These are phyloP conservation scores for Daldinia vernicosa DNA, from an alignment of 495 filamentous ascomycete species.

Conservation along the genomic window DNA sequence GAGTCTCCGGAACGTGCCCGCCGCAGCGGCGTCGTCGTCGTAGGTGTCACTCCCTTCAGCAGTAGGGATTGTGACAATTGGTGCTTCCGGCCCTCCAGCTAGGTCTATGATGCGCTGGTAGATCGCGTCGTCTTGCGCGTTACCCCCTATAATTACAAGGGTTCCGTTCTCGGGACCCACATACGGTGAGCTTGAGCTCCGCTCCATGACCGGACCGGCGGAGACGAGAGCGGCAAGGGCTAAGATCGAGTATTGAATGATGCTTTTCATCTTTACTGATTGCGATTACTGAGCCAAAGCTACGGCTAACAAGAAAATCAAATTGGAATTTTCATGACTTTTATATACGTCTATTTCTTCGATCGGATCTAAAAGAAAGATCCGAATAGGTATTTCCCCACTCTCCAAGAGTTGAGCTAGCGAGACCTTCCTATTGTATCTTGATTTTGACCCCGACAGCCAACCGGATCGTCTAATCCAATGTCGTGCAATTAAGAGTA, in stretches of 20 bases:
- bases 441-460: conserved; percentile 20
- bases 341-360: conserved; percentile 28
- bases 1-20: conserved; percentile 45
- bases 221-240: conserved; percentile 28
- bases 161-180: conserved; percentile 47
- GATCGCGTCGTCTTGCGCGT: conserved; percentile 54
- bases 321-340: not conserved
- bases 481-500: conserved; percentile 38
- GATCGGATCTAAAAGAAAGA: conserved; percentile 43
- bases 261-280: conserved; percentile 21
- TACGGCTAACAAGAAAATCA: not conserved
- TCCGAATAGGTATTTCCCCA: conserved; percentile 35
- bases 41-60: conserved; percentile 43
- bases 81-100: conserved; percentile 53
- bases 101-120: conserved; percentile 55
- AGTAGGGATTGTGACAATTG: conserved; percentile 60
- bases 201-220: conserved; percentile 13
- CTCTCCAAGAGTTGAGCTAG: conserved; percentile 21
- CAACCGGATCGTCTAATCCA: conserved; percentile 30
- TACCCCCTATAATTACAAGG: conserved; percentile 48
- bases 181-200: conserved; percentile 43
- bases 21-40: conserved; percentile 44
- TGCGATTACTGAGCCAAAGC: not conserved
- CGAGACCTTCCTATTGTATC: conserved; percentile 37
- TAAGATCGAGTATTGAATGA: conserved; percentile 17